Evolutionary conservation across 2,329 filamentous ascomycete genomes (phyloP).

Genomic region (Colletotrichum kahawae): DNA sequence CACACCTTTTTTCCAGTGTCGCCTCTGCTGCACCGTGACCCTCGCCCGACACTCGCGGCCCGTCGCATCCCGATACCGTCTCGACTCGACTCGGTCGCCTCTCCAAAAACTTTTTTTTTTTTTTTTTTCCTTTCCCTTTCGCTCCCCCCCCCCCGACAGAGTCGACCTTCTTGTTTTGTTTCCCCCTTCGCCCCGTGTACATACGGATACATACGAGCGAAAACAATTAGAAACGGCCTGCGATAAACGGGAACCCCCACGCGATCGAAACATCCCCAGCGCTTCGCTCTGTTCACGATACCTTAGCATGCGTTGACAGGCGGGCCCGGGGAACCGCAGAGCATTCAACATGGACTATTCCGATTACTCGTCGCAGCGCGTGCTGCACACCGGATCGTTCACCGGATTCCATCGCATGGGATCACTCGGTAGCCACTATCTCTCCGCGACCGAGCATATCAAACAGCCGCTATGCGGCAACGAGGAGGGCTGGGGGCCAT

Average conservation of each 20-base stretch:
- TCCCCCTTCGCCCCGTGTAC: neutral
- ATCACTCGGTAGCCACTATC: constrained; percentile 63
- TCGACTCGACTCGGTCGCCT: constrained; percentile 9
- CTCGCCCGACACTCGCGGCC: neutral
- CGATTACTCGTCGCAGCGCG: constrained; percentile 45
- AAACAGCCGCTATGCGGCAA: constrained; percentile 85
- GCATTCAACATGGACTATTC: constrained; percentile 18
- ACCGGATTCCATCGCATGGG: constrained; percentile 58
- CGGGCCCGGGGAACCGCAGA: constrained; percentile 10
- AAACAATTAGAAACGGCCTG: neutral
- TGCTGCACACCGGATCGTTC: constrained; percentile 65
- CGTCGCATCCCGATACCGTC: constrained; percentile 10
- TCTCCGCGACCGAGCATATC: constrained; percentile 53
- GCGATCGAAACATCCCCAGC: neutral
- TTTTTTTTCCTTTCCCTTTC: neutral
- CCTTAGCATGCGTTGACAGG: constrained; percentile 19
- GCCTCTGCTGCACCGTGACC: neutral
- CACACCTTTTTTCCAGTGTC: neutral
- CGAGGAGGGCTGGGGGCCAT: constrained; percentile 91
- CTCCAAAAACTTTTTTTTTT: neutral
- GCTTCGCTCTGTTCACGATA: neutral
- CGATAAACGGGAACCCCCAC: neutral
- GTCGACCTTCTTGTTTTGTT: neutral
- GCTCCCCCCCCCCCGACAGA: neutral
- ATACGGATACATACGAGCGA: neutral